phyloP scores from a whole-genome alignment of 148 eudicot genomes.

The Fagopyrum esculentum region DNA sequence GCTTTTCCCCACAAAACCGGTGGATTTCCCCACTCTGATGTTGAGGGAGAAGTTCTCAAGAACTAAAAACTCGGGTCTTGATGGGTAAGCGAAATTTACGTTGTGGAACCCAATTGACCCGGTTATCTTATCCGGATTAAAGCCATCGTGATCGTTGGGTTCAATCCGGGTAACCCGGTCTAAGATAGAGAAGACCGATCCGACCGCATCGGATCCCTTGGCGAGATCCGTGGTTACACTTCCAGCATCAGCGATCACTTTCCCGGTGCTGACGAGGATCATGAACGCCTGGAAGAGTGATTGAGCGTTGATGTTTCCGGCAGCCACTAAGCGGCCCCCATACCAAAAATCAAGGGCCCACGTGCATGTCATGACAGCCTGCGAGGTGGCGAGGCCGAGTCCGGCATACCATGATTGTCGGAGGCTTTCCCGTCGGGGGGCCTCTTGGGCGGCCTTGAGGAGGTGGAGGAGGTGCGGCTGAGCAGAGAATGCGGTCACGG shows the following conservation, averaged over 20 bases:
- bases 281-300: slow-evolving; percentile 62
- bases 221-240: slow-evolving; percentile 81
- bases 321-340: slow-evolving; percentile 60
- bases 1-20: slow-evolving; percentile 75
- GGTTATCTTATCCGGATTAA: slow-evolving; percentile 35
- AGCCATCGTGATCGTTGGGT: slow-evolving; percentile 60
- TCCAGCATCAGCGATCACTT: slow-evolving; percentile 85
- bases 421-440: slow-evolving; percentile 56
- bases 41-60: slow-evolving; percentile 52
- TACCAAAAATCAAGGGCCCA: slow-evolving; percentile 91
- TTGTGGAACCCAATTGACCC: slow-evolving; percentile 55
- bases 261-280: slow-evolving; percentile 78
- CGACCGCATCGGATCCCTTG: slow-evolving; percentile 64
- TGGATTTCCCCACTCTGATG: slow-evolving; percentile 64
- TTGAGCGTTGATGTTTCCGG: slow-evolving; percentile 39
- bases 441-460: slow-evolving; percentile 68
- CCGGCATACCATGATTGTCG: slow-evolving; percentile 79
- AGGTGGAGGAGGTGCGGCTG: slow-evolving; percentile 56
- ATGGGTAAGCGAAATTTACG: slow-evolving; percentile 60
- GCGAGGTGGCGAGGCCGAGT: slow-evolving; percentile 62
- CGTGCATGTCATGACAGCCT: slow-evolving; percentile 45
- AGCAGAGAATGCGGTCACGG: slow-evolving; percentile 71
- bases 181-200: slow-evolving; percentile 59
- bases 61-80: slow-evolving; percentile 43
- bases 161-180: slow-evolving; percentile 63